Base-by-base conservation (phyloP, 1,139 yeast genomes). In the Candida tetrigidarum region DNA sequence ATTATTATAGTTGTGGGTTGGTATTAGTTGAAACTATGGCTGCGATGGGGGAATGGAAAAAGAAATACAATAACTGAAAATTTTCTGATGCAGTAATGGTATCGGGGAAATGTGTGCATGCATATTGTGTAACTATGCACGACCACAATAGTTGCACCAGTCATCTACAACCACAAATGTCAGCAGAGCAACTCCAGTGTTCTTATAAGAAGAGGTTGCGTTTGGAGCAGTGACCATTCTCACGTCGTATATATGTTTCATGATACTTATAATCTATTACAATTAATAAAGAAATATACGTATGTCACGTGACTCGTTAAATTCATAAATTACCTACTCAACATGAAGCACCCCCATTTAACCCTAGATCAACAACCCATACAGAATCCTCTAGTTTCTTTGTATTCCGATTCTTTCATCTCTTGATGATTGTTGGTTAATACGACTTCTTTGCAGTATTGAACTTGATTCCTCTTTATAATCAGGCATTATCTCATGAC, bases 321-420 rank as follows among this genome's bases (percentile, higher is more conserved):
- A 22, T 22, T n/a, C n/a, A n/a, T n/a, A n/a, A n/a, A n/a, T n/a
- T n/a, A n/a, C n/a, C n/a, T n/a, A 25, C 28, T 25, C 10, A 10
- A 6, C 10, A 10, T 25, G 28, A 25, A 25, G n/a, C 28, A 9
- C 28, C 12, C n/a, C n/a, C n/a, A n/a, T n/a, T n/a, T n/a, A n/a
- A n/a, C n/a, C n/a, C n/a, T n/a, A n/a, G n/a, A n/a, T n/a, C n/a
- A n/a, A n/a, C n/a, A n/a, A n/a, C n/a, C n/a, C n/a, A n/a, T n/a
- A n/a, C n/a, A n/a, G n/a, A n/a, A n/a, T n/a, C n/a, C 14, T 14
- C 32, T 28, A 28, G 15, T 51, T 16, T 42, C 54, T 45, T 16
- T 45, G 44, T n/a, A 54, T 45, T 1, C 61, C 60, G 23, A 57
- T 54, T 38, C 62, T 50, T n/a, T 57, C 62, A 37, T 56, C 57